Evolutionary conservation across 768 basidiomycete species (phyloP).

Genomic region (Lentinula aciculospora): DNA sequence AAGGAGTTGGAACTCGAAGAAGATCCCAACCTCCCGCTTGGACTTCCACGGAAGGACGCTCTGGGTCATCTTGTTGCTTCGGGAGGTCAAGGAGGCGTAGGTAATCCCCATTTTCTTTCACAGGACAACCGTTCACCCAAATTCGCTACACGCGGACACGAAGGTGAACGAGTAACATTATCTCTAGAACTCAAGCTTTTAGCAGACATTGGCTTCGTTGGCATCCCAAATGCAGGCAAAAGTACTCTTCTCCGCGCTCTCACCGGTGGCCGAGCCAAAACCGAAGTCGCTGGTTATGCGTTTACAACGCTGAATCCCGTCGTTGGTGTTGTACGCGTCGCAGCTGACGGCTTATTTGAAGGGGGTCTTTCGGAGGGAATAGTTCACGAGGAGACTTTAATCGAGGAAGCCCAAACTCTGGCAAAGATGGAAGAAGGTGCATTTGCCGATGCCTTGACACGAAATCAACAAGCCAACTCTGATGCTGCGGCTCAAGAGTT

Average conservation of each 20-base stretch:
- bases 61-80: constrained; percentile 63
- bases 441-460: constrained; percentile 42
- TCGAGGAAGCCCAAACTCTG: constrained; percentile 44
- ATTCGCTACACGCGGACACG: constrained; percentile 74
- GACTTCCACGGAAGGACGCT: constrained; percentile 44
- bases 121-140: constrained; percentile 74
- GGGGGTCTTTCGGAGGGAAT: constrained; percentile 44
- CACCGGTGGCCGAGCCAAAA: constrained; percentile 79
- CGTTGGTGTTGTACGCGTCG: constrained; percentile 83
- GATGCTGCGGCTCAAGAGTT: constrained; percentile 8
- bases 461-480: constrained; percentile 32
- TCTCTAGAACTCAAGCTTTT: constrained; percentile 88
- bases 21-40: constrained; percentile 53
- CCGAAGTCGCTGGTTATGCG: constrained; percentile 83
- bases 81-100: constrained; percentile 79
- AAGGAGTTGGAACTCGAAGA: constrained; percentile 36
- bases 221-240: constrained; percentile 92
- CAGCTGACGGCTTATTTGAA: constrained; percentile 72
- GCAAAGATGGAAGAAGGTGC: constrained; percentile 47
- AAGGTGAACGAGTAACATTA: constrained; percentile 76
- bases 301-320: constrained; percentile 97
- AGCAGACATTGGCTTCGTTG: constrained; percentile 94
- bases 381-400: constrained; percentile 62
- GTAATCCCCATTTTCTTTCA: constrained; percentile 83
- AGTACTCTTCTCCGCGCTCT: constrained; percentile 88